Evolutionary conservation across 331 rosid genomes (phyloP), one percentile per base, ranked within the genome.

Genomic region (Arachis monticola): DNA sequence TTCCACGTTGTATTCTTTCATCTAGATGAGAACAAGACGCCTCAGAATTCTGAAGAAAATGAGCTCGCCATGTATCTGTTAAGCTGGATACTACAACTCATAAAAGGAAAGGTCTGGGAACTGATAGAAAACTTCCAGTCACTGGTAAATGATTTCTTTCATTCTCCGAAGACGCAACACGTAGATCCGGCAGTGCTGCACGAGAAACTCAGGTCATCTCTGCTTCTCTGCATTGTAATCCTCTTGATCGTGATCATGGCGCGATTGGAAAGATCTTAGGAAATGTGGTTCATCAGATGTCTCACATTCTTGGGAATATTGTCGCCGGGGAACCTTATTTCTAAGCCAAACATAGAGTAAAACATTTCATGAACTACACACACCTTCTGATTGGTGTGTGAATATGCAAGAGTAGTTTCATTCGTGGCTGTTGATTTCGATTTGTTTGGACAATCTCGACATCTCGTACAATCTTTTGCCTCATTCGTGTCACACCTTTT

Each of bases 191-290:
- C 45, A 55, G 79, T 81, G 35, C 44, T 83, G 35, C 76, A 84
- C 17, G 89, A 80, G 52, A 90, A 87, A 77, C 60, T 92, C 44
- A 73, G 80, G 61, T 84, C 96, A 13, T 76, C 96, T 5, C 41
- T 89, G 10, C 85, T 85, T 76, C 88, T 92, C 57, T 70, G 90
- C 17, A 48, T 92, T 14, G 71, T 92, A 10, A 72, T 87, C 78
- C 52, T 89, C 22, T 53, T 92, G 62, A 84, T 88, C 64, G 87
- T 85, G 50, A 72, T 88, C 10, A 70, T 86, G 60, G 83, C 88
- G 68, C 79, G 88, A 70, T 78, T 47, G 7, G 80, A 85, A 70
- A 64, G 14, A 60, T 6, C 6, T 42, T 74, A 72, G 45, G 11
- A 1, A 5, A 38, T 38, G 41, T 38, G 41, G 41, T 38, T 38